Base-by-base conservation (phyloP, 345 rosid species). In the Schrenkiella parvula region DNA sequence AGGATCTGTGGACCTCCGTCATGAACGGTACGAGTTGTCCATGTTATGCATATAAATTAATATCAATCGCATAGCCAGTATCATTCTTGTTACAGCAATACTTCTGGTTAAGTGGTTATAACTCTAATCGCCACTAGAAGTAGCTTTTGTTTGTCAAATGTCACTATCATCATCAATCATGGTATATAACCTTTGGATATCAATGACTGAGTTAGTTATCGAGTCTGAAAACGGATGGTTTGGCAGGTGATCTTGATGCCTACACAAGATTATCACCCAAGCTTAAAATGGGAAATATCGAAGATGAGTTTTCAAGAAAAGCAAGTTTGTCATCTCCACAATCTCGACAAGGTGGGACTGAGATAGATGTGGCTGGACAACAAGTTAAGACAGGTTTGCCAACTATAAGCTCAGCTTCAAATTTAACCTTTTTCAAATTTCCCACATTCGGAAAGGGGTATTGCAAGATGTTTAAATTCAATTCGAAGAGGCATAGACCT, bases 1-100 rank as follows among this genome's bases (percentile, higher is more conserved):
- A 76, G 81, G 96, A 93, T 70, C 86, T 93, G 8, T 93, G 98
- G 98, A 73, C 32, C 41, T 84, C 93, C 65, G 90, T 95, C 57
- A 80, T 88, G 83, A 83, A 86, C 60, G 96, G 99, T 95, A 87
- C 43, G 82, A 39, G 35, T 64, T 53, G 63, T 72, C 3, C 25
- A 56, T 22, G 8, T 55, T 55, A 69, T 64, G 52, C 50, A 28
- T 64, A 34, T 22, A 58, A 10, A 10, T 9, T 62, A 61, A 8
- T 34, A 25, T 10, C 26, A 44, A 25, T 70, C 5, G 14, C n/a
- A 41, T 4, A 37, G 21, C 29, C 21, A 35, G 1, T 32, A 32
- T 54, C 64, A 44, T 44, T 43, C 35, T 54, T 55, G 50, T 46
- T 17, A 26, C 12, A 48, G 8, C 72, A 66, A 8, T 57, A n/a